Conservation (phyloP, 768 basidiomycete species). For the Naganishia kalamii region DNA sequence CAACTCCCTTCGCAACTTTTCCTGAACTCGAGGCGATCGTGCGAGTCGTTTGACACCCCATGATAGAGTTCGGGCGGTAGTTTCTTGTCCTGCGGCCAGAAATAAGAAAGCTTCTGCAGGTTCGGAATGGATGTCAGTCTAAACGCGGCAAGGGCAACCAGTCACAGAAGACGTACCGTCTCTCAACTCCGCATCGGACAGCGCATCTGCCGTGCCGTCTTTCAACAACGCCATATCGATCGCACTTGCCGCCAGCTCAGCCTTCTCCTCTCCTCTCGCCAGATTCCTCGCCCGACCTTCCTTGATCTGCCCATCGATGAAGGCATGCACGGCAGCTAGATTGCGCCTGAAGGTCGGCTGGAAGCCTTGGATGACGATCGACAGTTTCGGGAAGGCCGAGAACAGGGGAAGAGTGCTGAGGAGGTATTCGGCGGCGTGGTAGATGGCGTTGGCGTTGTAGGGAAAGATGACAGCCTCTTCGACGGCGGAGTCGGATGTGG, state of each 20-base stretch:
- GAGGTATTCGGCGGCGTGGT: neutral
- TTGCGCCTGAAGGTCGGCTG: conserved; percentile 24
- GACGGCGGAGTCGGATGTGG: neutral
- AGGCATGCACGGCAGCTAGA: conserved; percentile 18
- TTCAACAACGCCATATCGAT: conserved; percentile 37
- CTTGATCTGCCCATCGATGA: conserved; percentile 24
- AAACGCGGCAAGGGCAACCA: neutral
- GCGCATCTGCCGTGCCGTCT: conserved; percentile 30
- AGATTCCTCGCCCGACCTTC: conserved; percentile 25
- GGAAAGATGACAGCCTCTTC: neutral
- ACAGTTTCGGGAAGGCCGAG: conserved; percentile 29
- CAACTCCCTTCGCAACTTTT: conserved; percentile 6
- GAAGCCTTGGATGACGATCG: conserved; percentile 27
- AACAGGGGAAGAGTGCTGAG: conserved; percentile 28
- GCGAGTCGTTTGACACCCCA: conserved; percentile 12
- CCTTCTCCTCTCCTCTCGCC: conserved; percentile 26
- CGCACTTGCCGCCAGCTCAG: conserved; percentile 37
- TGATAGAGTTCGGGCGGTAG: neutral
- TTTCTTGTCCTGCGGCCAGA: conserved; percentile 13
- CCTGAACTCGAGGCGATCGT: conserved; percentile 1
- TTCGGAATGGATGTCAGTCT: neutral
- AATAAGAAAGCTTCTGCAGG: conserved; percentile 28
- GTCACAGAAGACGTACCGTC: conserved; percentile 23
- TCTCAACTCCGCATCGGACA: conserved; percentile 34
- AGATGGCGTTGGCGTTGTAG: neutral